Evolutionary conservation across 495 filamentous ascomycete genomes (phyloP).

Genomic region (Staphylotrichum tortipilum): DNA sequence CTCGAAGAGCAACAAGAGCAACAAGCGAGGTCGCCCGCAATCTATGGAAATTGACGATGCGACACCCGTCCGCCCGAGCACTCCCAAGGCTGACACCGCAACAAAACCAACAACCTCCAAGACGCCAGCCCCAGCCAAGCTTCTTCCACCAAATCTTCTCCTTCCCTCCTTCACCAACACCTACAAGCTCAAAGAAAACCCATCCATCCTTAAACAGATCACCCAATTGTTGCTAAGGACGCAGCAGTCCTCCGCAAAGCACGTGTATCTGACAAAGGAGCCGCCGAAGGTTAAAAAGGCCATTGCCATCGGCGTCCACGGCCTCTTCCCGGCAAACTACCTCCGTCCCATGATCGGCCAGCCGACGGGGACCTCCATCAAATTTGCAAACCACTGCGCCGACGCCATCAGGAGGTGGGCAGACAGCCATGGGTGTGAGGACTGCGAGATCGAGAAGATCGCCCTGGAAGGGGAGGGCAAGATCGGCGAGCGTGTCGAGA

Average conservation of each 20-base stretch:
- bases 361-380: conserved; percentile 87
- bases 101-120: conserved; percentile 21
- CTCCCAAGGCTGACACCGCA: conserved; percentile 29
- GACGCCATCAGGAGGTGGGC: conserved; percentile 76
- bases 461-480: conserved; percentile 97
- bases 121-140: conserved; percentile 27
- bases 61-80: conserved; percentile 23
- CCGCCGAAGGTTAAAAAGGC: conserved; percentile 69
- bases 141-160: conserved; percentile 50
- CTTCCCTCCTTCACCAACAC: conserved; percentile 61
- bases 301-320: conserved; percentile 88
- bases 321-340: conserved; percentile 79
- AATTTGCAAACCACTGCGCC: conserved; percentile 83
- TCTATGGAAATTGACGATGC: conserved; percentile 41
- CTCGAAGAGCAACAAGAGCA: conserved; percentile 39
- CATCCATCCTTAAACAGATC: conserved; percentile 64
- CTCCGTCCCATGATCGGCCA: conserved; percentile 84
- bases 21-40: conserved; percentile 40
- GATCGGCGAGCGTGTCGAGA: conserved; percentile 78
- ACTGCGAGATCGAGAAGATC: conserved; percentile 75
- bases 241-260: conserved; percentile 52
- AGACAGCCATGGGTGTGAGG: conserved; percentile 53
- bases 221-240: conserved; percentile 55
- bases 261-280: conserved; percentile 63
- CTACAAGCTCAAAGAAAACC: conserved; percentile 56